Evolutionary conservation across 139 green algal genomes (phyloP).

Genomic region (Chlorella vulgaris): DNA sequence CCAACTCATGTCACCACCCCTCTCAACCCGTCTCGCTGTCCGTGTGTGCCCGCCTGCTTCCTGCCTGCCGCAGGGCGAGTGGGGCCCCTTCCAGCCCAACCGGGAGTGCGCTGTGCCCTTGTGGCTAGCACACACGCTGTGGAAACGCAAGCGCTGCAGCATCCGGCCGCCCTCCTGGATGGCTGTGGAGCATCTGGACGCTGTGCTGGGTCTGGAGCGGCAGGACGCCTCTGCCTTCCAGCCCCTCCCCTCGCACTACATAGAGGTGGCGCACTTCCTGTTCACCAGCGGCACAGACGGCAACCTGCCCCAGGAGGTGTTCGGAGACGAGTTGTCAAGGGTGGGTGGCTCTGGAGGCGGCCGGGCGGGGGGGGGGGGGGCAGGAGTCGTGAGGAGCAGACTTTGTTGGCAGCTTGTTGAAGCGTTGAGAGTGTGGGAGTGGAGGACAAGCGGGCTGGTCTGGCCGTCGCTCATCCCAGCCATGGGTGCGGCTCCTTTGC

Average conservation of each 20-base stretch:
- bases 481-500: too few relatives aligned
- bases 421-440: too few relatives aligned
- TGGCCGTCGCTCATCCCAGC: too few relatives aligned
- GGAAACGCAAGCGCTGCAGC: conserved; percentile 74
- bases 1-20: too few relatives aligned
- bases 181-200: conserved; percentile 50
- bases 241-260: conserved; percentile 79
- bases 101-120: conserved; percentile 74
- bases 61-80: conserved; percentile 67
- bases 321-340: conserved; percentile 36
- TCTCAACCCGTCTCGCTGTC: too few relatives aligned
- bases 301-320: conserved; percentile 46
- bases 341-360: conserved; percentile 6
- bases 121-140: conserved; percentile 84
- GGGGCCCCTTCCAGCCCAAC: conserved; percentile 84
- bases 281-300: conserved; percentile 44
- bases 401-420: too few relatives aligned
- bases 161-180: conserved; percentile 85
- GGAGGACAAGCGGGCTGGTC: too few relatives aligned
- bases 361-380: not conserved
- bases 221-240: conserved; percentile 64
- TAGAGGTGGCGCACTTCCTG: conserved; percentile 57
- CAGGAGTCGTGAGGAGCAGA: too few relatives aligned
- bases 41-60: not conserved
- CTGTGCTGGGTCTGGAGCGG: conserved; percentile 64